Evolutionary conservation across 345 rosid species (phyloP).

Genomic region (Salix dunnii): DNA sequence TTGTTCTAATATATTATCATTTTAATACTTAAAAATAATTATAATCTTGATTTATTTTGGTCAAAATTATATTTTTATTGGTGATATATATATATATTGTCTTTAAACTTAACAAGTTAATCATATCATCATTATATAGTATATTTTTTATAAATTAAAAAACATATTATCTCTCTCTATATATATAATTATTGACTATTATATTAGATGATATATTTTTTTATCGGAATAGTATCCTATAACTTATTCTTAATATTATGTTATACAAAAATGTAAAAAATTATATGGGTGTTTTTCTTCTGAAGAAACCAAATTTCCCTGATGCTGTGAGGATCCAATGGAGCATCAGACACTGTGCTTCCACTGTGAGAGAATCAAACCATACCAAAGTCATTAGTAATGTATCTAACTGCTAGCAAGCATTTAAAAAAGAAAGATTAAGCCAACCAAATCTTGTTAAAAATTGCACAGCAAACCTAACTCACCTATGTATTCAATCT

Average conservation of each 20-base stretch:
- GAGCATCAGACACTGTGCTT: not conserved
- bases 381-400: not conserved
- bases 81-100: too few species aligned
- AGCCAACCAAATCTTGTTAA: not conserved
- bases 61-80: too few species aligned
- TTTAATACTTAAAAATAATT: too few species aligned
- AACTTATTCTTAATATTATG: not conserved
- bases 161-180: too few species aligned
- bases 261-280: not conserved
- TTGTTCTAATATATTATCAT: too few species aligned
- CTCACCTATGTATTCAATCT: not conserved
- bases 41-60: too few species aligned
- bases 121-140: too few species aligned
- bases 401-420: not conserved
- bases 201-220: not conserved
- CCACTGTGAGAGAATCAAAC: not conserved
- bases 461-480: not conserved
- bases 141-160: too few species aligned
- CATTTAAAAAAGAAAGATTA: not conserved
- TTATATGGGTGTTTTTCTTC: not conserved
- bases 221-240: not conserved
- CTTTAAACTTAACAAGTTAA: too few species aligned
- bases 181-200: not conserved
- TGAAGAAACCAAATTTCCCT: not conserved
- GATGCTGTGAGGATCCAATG: not conserved